phyloP scores from a whole-genome alignment of 106 monocot species.

The Platanthera guangdongensis region DNA sequence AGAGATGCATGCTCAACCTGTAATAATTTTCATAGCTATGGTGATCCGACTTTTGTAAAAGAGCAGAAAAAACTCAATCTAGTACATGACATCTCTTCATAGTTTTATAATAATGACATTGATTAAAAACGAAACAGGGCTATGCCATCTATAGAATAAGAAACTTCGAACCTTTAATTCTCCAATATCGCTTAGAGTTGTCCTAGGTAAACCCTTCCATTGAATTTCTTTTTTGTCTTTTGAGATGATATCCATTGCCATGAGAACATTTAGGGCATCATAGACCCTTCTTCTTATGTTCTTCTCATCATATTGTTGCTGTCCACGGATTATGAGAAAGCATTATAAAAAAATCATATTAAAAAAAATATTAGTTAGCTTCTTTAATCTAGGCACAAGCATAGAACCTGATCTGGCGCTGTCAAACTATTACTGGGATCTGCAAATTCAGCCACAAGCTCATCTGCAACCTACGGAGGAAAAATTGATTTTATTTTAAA shows the following conservation, averaged over 20 bases:
- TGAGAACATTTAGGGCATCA: slow-evolving; percentile 91
- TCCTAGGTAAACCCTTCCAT: slow-evolving; percentile 95
- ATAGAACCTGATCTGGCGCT: slow-evolving; percentile 64
- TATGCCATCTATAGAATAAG: background rate
- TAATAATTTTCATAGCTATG: slow-evolving; percentile 1
- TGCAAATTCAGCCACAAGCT: slow-evolving; percentile 89
- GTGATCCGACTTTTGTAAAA: background rate
- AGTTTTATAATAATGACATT: background rate
- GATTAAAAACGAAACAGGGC: background rate
- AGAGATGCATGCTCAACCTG: slow-evolving; percentile 59
- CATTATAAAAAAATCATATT: background rate
- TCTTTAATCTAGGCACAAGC: background rate
- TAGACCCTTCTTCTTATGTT: slow-evolving; percentile 95
- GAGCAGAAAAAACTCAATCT: background rate
- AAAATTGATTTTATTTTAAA: background rate
- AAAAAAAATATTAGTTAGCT: background rate
- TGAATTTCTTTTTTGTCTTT: slow-evolving; percentile 98
- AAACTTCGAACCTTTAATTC: slow-evolving; percentile 61
- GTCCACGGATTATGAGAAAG: slow-evolving; percentile 11
- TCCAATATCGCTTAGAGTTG: slow-evolving; percentile 76
- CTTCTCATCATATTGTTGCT: slow-evolving; percentile 98
- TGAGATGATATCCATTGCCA: slow-evolving; percentile 98
- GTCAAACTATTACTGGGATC: slow-evolving; percentile 53
- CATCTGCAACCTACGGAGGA: slow-evolving; percentile 72
- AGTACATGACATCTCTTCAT: background rate